Conservation (phyloP, 768 basidiomycete species). For the Panellus pusillus region DNA sequence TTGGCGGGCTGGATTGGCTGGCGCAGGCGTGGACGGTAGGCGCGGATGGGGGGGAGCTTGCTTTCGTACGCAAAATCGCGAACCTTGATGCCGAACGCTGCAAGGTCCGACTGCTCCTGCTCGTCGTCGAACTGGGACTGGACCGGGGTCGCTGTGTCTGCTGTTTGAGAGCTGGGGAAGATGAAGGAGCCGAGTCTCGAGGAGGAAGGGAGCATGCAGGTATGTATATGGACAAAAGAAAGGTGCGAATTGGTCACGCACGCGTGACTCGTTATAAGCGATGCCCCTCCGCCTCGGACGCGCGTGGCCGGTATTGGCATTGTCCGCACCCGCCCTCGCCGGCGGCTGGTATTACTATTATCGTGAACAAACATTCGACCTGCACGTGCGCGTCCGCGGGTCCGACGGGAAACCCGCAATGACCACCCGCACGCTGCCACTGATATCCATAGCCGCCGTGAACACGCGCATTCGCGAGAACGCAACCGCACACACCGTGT, state of each 20-base stretch:
- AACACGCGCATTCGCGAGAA: conserved; percentile 60
- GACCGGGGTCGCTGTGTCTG: not conserved
- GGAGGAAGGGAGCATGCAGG: no score
- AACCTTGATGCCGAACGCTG: conserved; percentile 42
- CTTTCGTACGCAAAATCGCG: conserved; percentile 64
- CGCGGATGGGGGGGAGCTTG: conserved; percentile 58
- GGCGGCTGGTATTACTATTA: conserved; percentile 59
- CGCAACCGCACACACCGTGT: conserved; percentile 44
- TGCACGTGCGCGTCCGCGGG: conserved; percentile 53
- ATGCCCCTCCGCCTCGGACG: conserved; percentile 44
- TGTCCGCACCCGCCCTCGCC: conserved; percentile 51
- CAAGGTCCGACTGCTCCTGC: conserved; percentile 26
- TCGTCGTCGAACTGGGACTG: conserved; percentile 1
- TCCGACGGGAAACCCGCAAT: conserved; percentile 62
- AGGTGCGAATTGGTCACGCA: no score
- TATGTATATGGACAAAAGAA: no score
- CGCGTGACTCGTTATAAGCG: no score
- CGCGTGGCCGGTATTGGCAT: conserved; percentile 59
- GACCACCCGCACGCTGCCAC: conserved; percentile 50
- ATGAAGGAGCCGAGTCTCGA: no score
- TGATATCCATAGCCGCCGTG: conserved; percentile 55
- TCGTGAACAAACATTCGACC: conserved; percentile 55
- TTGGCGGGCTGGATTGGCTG: conserved; percentile 37
- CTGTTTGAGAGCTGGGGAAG: not conserved
- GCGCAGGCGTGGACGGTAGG: conserved; percentile 51